phyloP scores from a whole-genome alignment of 495 filamentous ascomycete species.

The Niebla homalea region DNA sequence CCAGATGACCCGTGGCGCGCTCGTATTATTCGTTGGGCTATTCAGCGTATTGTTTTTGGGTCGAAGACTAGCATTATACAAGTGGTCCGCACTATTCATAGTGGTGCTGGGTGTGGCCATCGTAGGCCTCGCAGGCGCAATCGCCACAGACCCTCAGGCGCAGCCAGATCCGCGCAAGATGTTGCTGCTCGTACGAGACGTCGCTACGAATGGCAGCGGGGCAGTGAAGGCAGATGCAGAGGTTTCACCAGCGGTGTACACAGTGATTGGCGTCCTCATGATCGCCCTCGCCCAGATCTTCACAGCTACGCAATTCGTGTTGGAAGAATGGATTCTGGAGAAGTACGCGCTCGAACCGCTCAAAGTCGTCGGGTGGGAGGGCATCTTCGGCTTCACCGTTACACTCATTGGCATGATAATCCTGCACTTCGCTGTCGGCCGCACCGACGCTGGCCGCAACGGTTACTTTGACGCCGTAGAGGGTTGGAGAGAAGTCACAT shows the following conservation, averaged over 20 bases:
- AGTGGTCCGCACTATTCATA: slow-evolving; percentile 77
- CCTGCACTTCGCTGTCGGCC: slow-evolving; percentile 61
- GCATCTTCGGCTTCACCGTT: slow-evolving; percentile 76
- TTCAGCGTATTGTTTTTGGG: slow-evolving; percentile 87
- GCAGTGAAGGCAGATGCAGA: slow-evolving; percentile 19
- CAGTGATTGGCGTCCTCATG: slow-evolving; percentile 69
- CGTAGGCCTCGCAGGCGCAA: slow-evolving; percentile 76
- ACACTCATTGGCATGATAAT: slow-evolving; percentile 70
- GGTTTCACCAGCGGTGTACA: slow-evolving; percentile 49
- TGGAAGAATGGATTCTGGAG: slow-evolving; percentile 91
- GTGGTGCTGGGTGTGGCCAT: slow-evolving; percentile 81
- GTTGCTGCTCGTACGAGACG: slow-evolving; percentile 13
- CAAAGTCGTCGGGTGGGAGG: slow-evolving; percentile 91
- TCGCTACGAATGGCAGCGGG: slow-evolving; percentile 3
- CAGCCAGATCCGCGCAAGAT: slow-evolving; percentile 23
- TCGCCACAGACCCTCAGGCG: slow-evolving; percentile 52
- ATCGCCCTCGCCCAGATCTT: slow-evolving; percentile 94
- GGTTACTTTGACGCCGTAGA: slow-evolving; percentile 86
- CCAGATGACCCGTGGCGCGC: slow-evolving; percentile 92
- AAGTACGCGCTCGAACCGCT: slow-evolving; percentile 79
- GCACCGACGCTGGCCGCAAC: slow-evolving; percentile 55
- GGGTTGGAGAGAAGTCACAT: slow-evolving; percentile 63
- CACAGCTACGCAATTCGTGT: slow-evolving; percentile 88
- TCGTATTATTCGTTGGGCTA: slow-evolving; percentile 88
- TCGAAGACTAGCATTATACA: slow-evolving; percentile 62